Evolutionary conservation across 495 filamentous ascomycete genomes (phyloP).

Genomic region (Saxophila tyrrhenica): DNA sequence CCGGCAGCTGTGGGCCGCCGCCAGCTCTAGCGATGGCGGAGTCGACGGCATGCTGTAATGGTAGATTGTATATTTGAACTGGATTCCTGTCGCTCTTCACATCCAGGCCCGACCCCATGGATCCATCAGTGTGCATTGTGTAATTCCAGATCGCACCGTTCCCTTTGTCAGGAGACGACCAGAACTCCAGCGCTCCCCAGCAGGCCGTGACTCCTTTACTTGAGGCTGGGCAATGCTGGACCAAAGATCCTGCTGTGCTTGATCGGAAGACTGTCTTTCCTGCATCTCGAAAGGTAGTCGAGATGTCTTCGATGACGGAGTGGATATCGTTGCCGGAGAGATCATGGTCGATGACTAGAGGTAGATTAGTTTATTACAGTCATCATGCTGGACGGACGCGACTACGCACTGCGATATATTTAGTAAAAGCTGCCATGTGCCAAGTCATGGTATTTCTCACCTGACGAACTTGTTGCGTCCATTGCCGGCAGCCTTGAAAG

Average conservation of each 20-base stretch:
- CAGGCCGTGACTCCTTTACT: slow-evolving; percentile 60
- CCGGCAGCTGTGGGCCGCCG: slow-evolving; percentile 22
- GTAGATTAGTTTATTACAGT: not conserved
- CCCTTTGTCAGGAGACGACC: slow-evolving; percentile 58
- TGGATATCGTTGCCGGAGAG: not conserved
- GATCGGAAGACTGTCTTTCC: not conserved
- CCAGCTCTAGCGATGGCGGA: slow-evolving; percentile 51
- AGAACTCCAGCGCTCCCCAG: slow-evolving; percentile 64
- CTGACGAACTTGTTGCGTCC: not conserved
- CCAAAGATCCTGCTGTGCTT: not conserved
- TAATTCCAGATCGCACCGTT: slow-evolving; percentile 66
- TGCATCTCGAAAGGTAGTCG: not conserved
- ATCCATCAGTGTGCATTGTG: slow-evolving; percentile 59
- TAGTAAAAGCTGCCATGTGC: too few relatives aligned
- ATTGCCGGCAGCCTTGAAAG: not conserved
- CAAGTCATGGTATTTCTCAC: not conserved
- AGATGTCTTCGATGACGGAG: not conserved
- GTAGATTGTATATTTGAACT: slow-evolving; percentile 60
- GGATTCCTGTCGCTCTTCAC: slow-evolving; percentile 50
- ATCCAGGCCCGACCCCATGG: slow-evolving; percentile 47
- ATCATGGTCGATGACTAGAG: not conserved
- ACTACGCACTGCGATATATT: too few relatives aligned
- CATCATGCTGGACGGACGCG: not conserved
- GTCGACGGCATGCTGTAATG: slow-evolving; percentile 68
- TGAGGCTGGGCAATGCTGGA: slow-evolving; percentile 44